Evolutionary conservation across 1,284 basidiomycete genomes (phyloP), one percentile per base, ranked within the genome.

Genomic region (Vanrija pseudolonga): DNA sequence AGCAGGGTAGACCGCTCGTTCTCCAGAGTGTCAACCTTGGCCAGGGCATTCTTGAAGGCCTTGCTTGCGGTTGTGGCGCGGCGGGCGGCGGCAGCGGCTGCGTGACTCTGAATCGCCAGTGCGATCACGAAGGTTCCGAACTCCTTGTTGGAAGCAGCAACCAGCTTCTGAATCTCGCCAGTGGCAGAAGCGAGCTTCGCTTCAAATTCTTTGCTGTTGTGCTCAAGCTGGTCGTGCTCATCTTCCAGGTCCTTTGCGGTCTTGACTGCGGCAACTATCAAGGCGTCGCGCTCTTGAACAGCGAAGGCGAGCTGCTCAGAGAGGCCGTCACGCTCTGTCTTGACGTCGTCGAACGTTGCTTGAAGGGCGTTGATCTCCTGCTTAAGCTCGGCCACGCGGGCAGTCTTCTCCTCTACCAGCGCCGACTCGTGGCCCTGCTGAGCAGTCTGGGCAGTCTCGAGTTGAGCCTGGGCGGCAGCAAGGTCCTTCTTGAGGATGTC

Each of bases 51-150:
- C 3, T 12, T 14, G 19, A 48, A 46, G 3, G 50, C 45, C 6
- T 40, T 36, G 6, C 47, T 18, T 6, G 48, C 20, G 2, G 22
- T 18, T 3, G 28, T 22, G 6, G 51, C 45, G 9, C 36, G 45
- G 3, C 5, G 3, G 3, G 49, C 40, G 4, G 48, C 47, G 6
- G 26, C 22, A 0, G 38, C 23, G 2, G 55, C 53, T 0, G 47
- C 54, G 11, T 42, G 47, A 19, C 37, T 50, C 32, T 60, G 51
- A 8, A 54, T 39, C 3, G 58, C 54, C 12, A 60, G 36, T 3
- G 51, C 50, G 12, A 60, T 41, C 2, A 53, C 52, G 23, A 53
- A 49, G 20, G 39, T 42, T 0, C 22, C 32, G 6, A 43, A 40
- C 6, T 51, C 51, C 22, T 23, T 32, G 12, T 40, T 3, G 5